phyloP scores from a whole-genome alignment of 176 grass and related monocot species.

The Thinopyrum elongatum region DNA sequence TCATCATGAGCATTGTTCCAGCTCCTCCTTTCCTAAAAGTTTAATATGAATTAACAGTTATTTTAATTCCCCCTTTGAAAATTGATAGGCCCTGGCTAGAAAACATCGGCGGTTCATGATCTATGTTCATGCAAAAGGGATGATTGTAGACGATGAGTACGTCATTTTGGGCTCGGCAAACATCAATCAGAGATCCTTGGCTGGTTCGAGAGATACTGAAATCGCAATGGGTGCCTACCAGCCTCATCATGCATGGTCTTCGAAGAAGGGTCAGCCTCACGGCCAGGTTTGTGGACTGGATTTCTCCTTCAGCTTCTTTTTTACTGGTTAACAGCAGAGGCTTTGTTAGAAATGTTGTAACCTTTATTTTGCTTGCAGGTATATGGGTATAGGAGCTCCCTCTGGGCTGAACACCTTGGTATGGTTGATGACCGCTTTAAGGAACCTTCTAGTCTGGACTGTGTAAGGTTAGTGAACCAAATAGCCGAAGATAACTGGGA shows the following conservation, averaged over 20 bases:
- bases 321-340: not conserved
- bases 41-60: not conserved
- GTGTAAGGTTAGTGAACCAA: conserved; percentile 62
- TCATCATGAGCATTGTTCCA: not conserved
- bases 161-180: conserved; percentile 93
- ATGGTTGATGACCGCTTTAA: conserved; percentile 54
- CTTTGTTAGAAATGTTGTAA: not conserved
- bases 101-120: conserved; percentile 93
- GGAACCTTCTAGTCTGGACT: conserved; percentile 63
- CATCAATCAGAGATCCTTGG: conserved; percentile 91
- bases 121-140: conserved; percentile 94
- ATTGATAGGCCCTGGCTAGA: conserved; percentile 50
- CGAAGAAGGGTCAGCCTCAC: conserved; percentile 55
- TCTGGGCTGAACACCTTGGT: conserved; percentile 90
- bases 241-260: conserved; percentile 75
- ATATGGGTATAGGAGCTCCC: conserved; percentile 85
- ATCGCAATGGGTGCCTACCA: conserved; percentile 99
- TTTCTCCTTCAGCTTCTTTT: not conserved
- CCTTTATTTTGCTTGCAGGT: conserved; percentile 35
- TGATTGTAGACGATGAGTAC: conserved; percentile 94
- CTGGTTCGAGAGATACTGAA: conserved; percentile 94
- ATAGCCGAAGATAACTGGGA: conserved; percentile 76
- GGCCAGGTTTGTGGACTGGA: conserved; percentile 58
- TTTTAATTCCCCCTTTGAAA: not conserved
- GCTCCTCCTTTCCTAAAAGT: not conserved